phyloP scores from a whole-genome alignment of 2,329 filamentous ascomycete species.

The Xylogone sp. region DNA sequence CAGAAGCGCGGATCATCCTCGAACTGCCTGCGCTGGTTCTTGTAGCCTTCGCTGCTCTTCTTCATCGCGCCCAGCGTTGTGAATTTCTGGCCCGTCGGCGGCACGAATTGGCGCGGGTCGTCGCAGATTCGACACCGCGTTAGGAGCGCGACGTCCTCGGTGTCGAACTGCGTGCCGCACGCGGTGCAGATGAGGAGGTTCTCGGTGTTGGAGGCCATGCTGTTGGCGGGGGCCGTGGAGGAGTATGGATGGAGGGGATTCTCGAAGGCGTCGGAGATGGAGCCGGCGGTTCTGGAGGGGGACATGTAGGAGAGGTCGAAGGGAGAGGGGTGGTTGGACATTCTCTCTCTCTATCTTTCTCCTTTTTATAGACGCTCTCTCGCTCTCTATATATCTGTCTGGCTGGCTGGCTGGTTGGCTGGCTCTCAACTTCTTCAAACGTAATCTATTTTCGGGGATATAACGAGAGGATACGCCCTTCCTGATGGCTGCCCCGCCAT shows the following conservation, averaged over 20 bases:
- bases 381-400: too few species aligned
- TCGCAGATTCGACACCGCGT: slow-evolving; percentile 68
- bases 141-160: slow-evolving; percentile 41
- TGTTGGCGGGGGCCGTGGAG: slow-evolving; percentile 9
- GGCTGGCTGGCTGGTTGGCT: too few species aligned
- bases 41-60: slow-evolving; percentile 34
- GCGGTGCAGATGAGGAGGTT: slow-evolving; percentile 57
- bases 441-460: too few species aligned
- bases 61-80: slow-evolving; percentile 51
- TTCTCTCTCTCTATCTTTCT: too few species aligned
- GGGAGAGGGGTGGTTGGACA: not conserved
- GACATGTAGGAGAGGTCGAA: not conserved
- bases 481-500: too few species aligned
- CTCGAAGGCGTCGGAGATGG: not conserved
- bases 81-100: slow-evolving; percentile 60
- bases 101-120: slow-evolving; percentile 68
- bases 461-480: too few species aligned
- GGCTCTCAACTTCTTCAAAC: too few species aligned
- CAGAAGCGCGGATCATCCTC: slow-evolving; percentile 41
- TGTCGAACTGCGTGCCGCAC: slow-evolving; percentile 68
- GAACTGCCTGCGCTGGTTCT: slow-evolving; percentile 49
- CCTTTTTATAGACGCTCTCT: too few species aligned
- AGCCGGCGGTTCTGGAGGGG: not conserved
- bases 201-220: slow-evolving; percentile 14
- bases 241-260: slow-evolving; percentile 10